Evolutionary conservation across 2,329 filamentous ascomycete species (phyloP), one percentile per base, ranked within the genome.

Genomic region (Hymenoscyphus scutula): DNA sequence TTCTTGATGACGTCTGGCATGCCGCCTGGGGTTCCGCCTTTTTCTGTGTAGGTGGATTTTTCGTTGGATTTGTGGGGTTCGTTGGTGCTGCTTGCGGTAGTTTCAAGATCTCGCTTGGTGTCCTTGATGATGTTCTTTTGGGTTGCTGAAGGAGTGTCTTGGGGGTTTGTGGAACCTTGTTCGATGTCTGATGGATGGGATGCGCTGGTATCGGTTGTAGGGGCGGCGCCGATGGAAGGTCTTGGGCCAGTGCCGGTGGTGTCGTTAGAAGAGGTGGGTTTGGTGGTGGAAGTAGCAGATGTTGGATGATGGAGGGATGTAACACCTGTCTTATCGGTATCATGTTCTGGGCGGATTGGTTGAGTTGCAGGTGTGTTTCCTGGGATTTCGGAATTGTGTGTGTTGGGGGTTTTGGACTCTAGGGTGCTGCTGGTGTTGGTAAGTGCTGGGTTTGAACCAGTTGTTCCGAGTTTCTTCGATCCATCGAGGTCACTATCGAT

Each of bases 401-500:
- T 59, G 41, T n/a, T 48, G 8, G 8, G 3, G 54, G 55, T 23
- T 53, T 37, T 54, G 53, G 37, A 48, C 8, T 34, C 17, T 53
- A 41, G 4, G n/a, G 27, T 38, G 19, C 29, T 38, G 30, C 1
- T n/a, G 32, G 61, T 7, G 32, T 53, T 53, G 56, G 38, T 45
- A 29, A 38, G 48, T 56, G 53, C 23, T 48, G 53, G 13, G 25
- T 59, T 41, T 8, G 59, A 57, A 5, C 27, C 19, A 23, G 48
- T 38, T 17, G 55, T 41, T 15, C 29, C 23, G 8, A 41, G 55
- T 2, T 25, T 57, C 13, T 32, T 57, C n/a, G 32, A 38, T n/a
- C 53, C 53, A 32, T 32, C 29, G 11, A 77, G 74, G 69, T 84
- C 79, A 34, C 78, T 80, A 70, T 84, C 80, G 57, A 83, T 73